Percentiles rank a stretch among this genome's conserved stretches.
Evolutionary conservation across 139 green algal genomes (phyloP).

Genomic region (Chlamydomonas applanata): DNA sequence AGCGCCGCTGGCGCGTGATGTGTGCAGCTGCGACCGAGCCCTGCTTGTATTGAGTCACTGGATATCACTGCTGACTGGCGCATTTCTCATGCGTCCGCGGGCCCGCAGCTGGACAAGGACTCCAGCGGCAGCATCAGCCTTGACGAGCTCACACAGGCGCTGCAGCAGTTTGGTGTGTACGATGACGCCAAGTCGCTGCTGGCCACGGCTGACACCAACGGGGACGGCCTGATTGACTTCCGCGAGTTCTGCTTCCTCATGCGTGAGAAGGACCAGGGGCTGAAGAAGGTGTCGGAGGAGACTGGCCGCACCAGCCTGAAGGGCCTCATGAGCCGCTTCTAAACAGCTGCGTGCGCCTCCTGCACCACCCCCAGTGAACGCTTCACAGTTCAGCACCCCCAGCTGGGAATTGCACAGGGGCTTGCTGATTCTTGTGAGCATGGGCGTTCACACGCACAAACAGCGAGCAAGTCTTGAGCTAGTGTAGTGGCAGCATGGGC

Average conservation of each 20-base stretch:
- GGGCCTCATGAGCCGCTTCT: too few relatives aligned
- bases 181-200: constrained; percentile 58
- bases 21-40: background rate
- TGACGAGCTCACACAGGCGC: constrained; percentile 60
- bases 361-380: too few relatives aligned
- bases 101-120: constrained; percentile 68
- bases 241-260: constrained; percentile 52
- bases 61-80: background rate
- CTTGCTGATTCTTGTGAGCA: too few relatives aligned
- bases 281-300: constrained; percentile 1
- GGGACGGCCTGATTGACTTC: constrained; percentile 55
- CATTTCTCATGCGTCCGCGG: constrained; percentile 41
- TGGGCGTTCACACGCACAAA: too few relatives aligned
- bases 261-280: constrained; percentile 42
- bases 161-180: constrained; percentile 65
- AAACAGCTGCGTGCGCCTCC: too few relatives aligned
- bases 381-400: too few relatives aligned
- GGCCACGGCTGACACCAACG: constrained; percentile 34
- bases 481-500: too few relatives aligned
- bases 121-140: constrained; percentile 48
- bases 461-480: too few relatives aligned
- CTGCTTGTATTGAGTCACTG: background rate
- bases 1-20: background rate
- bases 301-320: too few relatives aligned
- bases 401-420: too few relatives aligned